phyloP scores from a whole-genome alignment of 495 filamentous ascomycete genomes.

The Durotheca rogersii region DNA sequence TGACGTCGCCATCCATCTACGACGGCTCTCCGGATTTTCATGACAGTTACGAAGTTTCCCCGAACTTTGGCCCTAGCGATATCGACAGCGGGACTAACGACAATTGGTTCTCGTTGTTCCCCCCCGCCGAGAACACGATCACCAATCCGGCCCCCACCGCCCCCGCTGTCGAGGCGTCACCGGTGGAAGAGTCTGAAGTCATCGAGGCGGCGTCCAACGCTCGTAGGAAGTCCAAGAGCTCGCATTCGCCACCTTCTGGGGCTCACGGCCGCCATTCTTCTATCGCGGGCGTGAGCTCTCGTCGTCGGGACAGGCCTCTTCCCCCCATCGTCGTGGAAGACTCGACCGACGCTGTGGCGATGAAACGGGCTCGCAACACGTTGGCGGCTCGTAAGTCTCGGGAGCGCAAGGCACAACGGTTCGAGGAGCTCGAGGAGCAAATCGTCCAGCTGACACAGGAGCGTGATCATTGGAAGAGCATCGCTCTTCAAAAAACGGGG shows the following conservation, averaged over 20 bases:
- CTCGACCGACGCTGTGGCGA: constrained; percentile 65
- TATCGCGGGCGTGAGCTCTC: constrained; percentile 67
- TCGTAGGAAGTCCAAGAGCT: constrained; percentile 48
- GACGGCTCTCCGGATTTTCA: constrained; percentile 69
- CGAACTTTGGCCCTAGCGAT: constrained; percentile 57
- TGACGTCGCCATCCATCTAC: constrained; percentile 79
- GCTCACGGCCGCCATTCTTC: constrained; percentile 60
- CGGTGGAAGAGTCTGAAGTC: constrained; percentile 44
- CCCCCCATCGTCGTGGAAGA: constrained; percentile 78
- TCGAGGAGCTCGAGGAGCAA: constrained; percentile 60
- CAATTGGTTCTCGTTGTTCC: constrained; percentile 71
- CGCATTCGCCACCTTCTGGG: constrained; percentile 46
- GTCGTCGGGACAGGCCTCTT: constrained; percentile 74
- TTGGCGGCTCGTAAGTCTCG: constrained; percentile 94
- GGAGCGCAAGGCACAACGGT: constrained; percentile 71
- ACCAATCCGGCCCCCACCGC: constrained; percentile 18
- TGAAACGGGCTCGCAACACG: constrained; percentile 95
- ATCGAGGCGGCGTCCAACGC: constrained; percentile 34
- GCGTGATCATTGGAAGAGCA: constrained; percentile 59
- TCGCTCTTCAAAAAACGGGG: constrained; percentile 43
- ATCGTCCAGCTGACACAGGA: constrained; percentile 52
- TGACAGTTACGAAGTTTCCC: constrained; percentile 75
- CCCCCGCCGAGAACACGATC: constrained; percentile 45
- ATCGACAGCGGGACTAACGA: constrained; percentile 42
- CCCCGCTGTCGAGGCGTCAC: constrained; percentile 42